A percentile compares a stretch with the other conserved stretches of the same genome.
Evolutionary conservation across 2,329 filamentous ascomycete genomes (phyloP).

Genomic region (Hymenoscyphus repandus): DNA sequence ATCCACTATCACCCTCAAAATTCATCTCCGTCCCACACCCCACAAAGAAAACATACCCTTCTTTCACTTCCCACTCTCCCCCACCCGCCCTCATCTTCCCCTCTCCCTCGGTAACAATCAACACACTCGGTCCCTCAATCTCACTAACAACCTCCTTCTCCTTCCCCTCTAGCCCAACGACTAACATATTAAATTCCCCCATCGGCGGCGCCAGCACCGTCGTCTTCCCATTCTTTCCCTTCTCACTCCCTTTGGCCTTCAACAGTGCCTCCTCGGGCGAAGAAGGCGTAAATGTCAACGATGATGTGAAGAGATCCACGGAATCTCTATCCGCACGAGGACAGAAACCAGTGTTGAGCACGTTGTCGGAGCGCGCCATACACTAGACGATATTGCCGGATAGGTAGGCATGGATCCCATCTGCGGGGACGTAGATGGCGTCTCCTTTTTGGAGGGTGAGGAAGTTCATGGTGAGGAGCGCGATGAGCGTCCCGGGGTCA

Average conservation of each 20-base stretch:
- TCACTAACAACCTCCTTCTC: slow-evolving; percentile 53
- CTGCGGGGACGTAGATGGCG: slow-evolving; percentile 88
- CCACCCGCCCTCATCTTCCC: slow-evolving; percentile 52
- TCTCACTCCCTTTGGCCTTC: slow-evolving; percentile 41
- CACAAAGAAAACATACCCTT: slow-evolving; percentile 64
- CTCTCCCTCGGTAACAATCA: slow-evolving; percentile 56
- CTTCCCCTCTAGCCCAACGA: slow-evolving; percentile 48
- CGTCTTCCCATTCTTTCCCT: slow-evolving; percentile 55
- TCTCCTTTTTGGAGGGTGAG: slow-evolving; percentile 64
- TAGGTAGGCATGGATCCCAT: slow-evolving; percentile 93
- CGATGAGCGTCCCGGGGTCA: slow-evolving; percentile 65
- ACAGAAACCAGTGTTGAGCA: slow-evolving; percentile 71
- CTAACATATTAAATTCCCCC: slow-evolving; percentile 67
- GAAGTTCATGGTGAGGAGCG: slow-evolving; percentile 71
- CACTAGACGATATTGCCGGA: slow-evolving; percentile 94
- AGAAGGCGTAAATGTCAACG: slow-evolving; percentile 61
- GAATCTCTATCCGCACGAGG: slow-evolving; percentile 59
- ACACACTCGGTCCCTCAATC: slow-evolving; percentile 55
- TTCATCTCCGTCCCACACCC: slow-evolving; percentile 30
- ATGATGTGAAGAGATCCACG: slow-evolving; percentile 56
- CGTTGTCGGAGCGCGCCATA: slow-evolving; percentile 97
- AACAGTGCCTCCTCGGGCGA: slow-evolving; percentile 51
- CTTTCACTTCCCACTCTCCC: slow-evolving; percentile 47
- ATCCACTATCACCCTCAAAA: slow-evolving; percentile 12
- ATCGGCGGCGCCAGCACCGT: slow-evolving; percentile 60